Evolutionary conservation across 352 stramenopile species (phyloP).

Genomic region (Phytophthora uliginosa): DNA sequence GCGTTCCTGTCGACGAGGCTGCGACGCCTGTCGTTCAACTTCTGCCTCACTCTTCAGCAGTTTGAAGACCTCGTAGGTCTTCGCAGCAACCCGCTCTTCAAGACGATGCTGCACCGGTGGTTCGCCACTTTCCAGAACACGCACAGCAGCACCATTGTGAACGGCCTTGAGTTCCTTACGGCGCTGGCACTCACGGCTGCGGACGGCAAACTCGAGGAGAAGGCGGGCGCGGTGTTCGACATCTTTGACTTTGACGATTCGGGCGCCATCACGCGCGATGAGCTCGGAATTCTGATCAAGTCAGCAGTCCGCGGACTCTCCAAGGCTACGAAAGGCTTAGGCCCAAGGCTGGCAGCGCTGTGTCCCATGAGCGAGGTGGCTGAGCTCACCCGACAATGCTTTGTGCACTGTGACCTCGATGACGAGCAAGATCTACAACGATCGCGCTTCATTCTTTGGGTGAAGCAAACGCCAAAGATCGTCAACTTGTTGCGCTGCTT

Average conservation of each 20-base stretch:
- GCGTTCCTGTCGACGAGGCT: conserved; percentile 63
- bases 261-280: conserved; percentile 73
- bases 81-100: conserved; percentile 68
- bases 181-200: conserved; percentile 59
- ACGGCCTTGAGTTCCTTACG: conserved; percentile 75
- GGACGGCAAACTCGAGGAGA: conserved; percentile 70
- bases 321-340: conserved; percentile 72
- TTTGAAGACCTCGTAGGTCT: conserved; percentile 76
- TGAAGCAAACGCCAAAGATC: conserved; percentile 79
- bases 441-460: conserved; percentile 64
- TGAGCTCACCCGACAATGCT: conserved; percentile 72
- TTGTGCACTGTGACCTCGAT: conserved; percentile 71
- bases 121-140: conserved; percentile 82
- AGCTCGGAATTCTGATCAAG: conserved; percentile 82
- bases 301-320: conserved; percentile 72
- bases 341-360: conserved; percentile 58
- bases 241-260: conserved; percentile 85
- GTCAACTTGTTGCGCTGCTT: conserved; percentile 80
- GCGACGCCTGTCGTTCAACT: conserved; percentile 78
- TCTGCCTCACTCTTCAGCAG: conserved; percentile 70
- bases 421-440: conserved; percentile 72
- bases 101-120: conserved; percentile 59
- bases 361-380: conserved; percentile 72
- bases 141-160: conserved; percentile 65
- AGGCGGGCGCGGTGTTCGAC: conserved; percentile 71